A percentile compares a stretch with the other conserved stretches of the same genome.
These are phyloP conservation scores for Hemileia vastatrix DNA, from an alignment of 1,284 basidiomycete species.

Conservation along the genomic window DNA sequence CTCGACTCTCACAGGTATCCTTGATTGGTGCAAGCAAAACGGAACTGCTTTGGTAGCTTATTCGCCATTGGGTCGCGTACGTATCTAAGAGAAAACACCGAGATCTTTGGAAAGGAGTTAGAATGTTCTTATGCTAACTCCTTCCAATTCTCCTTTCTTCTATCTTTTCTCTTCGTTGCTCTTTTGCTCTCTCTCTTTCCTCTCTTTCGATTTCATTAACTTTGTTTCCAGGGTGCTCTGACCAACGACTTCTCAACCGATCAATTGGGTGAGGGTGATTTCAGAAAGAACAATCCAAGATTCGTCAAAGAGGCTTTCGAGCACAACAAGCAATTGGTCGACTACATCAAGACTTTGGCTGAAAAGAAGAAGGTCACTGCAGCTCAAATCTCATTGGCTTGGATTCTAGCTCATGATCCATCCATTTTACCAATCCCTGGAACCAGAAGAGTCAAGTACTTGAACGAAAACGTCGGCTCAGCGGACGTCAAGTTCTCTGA, in stretches of 20 bases:
- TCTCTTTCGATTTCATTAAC: no score
- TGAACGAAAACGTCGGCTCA: not conserved
- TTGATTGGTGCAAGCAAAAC: conserved; percentile 30
- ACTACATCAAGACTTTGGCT: conserved; percentile 17
- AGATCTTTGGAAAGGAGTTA: no score
- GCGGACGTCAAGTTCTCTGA: not conserved
- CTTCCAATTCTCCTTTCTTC: no score
- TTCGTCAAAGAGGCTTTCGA: conserved; percentile 28
- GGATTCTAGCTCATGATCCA: conserved; percentile 24
- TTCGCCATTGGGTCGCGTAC: conserved; percentile 25
- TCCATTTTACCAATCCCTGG: not conserved
- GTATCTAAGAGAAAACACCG: no score
- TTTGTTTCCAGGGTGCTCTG: conserved; percentile 25
- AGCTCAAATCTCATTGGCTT: conserved; percentile 29
- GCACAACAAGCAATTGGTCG: conserved; percentile 25
- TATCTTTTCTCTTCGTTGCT: not conserved
- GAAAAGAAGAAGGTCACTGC: conserved; percentile 30
- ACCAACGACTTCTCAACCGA: conserved; percentile 28
- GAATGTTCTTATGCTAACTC: no score
- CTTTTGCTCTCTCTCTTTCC: not conserved
- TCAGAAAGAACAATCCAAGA: conserved; percentile 29
- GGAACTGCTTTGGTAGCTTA: conserved; percentile 30
- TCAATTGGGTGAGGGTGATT: conserved; percentile 31
- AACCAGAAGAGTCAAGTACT: conserved; percentile 6
- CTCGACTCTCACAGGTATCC: conserved; percentile 23